These are phyloP conservation scores for Dactylella cylindrospora DNA, from an alignment of 2,329 filamentous ascomycete genomes.

Conservation along the genomic window DNA sequence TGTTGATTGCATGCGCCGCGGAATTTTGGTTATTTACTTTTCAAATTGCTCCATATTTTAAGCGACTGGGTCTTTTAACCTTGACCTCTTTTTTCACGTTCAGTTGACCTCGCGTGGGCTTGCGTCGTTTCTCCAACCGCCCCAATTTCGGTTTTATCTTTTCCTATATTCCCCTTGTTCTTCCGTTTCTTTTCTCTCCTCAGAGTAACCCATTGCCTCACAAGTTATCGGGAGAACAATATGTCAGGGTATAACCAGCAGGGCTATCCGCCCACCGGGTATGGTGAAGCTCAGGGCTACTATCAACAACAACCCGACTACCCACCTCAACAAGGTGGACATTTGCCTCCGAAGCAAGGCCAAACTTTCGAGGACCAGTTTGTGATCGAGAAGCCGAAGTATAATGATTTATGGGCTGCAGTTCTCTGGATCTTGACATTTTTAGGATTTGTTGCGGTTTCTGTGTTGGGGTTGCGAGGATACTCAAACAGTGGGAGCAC, in stretches of 20 bases:
- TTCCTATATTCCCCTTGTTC: no score
- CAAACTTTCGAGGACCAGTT: constrained; percentile 75
- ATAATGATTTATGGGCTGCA: constrained; percentile 86
- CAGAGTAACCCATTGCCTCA: no score
- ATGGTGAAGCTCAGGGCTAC: constrained; percentile 50
- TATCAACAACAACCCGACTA: constrained; percentile 47
- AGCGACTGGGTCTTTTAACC: no score
- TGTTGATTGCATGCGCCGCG: no score
- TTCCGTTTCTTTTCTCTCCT: no score
- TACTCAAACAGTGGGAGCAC: constrained; percentile 59
- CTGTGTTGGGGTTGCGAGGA: constrained; percentile 71
- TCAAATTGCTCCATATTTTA: no score
- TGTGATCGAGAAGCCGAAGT: constrained; percentile 79
- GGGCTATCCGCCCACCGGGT: constrained; percentile 43
- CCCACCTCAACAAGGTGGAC: constrained; percentile 51
- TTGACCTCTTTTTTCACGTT: no score
- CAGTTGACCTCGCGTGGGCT: no score
- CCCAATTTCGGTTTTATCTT: no score
- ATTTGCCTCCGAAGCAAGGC: constrained; percentile 31
- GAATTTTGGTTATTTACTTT: no score
- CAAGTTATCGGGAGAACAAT: no score
- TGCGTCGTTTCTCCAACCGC: no score
- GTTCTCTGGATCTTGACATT: constrained; percentile 72
- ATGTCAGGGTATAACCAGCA: constrained; percentile 53
- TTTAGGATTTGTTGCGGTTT: constrained; percentile 73